These are phyloP conservation scores for Teunomyces kruisii DNA, from an alignment of 805 yeast genomes.

Conservation along the genomic window DNA sequence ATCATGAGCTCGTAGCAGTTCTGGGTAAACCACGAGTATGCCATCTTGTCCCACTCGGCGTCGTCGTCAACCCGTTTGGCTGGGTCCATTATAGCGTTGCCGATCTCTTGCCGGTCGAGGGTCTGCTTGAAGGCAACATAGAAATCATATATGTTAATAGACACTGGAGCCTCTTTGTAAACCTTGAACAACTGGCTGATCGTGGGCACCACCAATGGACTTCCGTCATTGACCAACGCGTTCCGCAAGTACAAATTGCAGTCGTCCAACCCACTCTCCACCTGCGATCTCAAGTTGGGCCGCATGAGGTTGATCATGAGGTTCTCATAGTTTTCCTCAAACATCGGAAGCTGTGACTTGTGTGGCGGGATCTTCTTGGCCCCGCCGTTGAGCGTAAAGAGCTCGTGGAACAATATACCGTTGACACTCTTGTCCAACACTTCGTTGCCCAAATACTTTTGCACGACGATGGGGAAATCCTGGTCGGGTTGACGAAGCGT, in stretches of 20 bases:
- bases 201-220: slow-evolving; percentile 38
- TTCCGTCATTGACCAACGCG: not conserved
- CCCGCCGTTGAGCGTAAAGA: slow-evolving; percentile 31
- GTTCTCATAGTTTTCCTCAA: slow-evolving; percentile 40
- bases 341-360: slow-evolving; percentile 8
- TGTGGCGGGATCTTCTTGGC: slow-evolving; percentile 1
- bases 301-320: slow-evolving; percentile 38
- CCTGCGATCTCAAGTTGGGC: slow-evolving; percentile 31
- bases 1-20: slow-evolving; percentile 67
- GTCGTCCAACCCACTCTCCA: slow-evolving; percentile 34
- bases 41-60: slow-evolving; percentile 57
- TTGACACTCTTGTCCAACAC: slow-evolving; percentile 21
- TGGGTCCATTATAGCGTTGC: slow-evolving; percentile 3
- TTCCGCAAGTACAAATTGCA: slow-evolving; percentile 23
- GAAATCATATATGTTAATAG: slow-evolving; percentile 67
- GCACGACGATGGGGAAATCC: not conserved
- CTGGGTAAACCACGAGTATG: slow-evolving; percentile 73
- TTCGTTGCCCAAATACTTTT: slow-evolving; percentile 14
- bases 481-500: not conserved
- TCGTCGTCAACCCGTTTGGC: slow-evolving; percentile 18
- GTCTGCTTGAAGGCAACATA: slow-evolving; percentile 60
- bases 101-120: slow-evolving; percentile 25
- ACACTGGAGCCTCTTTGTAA: slow-evolving; percentile 75
- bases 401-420: slow-evolving; percentile 30
- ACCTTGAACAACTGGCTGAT: slow-evolving; percentile 60